A percentile compares a stretch with the other conserved stretches of the same genome.
These are phyloP conservation scores for Hemileccinum rubropunctum DNA, from an alignment of 768 basidiomycete species.

Conservation along the genomic window DNA sequence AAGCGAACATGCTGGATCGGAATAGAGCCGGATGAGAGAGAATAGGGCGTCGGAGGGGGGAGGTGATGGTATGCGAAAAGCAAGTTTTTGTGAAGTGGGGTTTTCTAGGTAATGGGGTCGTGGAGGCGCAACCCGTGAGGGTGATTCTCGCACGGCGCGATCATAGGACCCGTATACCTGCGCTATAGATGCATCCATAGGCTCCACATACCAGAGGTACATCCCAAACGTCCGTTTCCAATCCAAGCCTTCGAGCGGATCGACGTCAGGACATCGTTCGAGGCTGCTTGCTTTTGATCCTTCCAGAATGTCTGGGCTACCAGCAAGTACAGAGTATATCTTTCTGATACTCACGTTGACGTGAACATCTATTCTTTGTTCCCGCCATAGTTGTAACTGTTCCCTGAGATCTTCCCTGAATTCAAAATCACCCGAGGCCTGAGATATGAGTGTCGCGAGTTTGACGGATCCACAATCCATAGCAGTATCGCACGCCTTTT, in stretches of 20 bases:
- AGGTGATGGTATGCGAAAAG: slow-evolving; percentile 44
- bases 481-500: slow-evolving; percentile 73
- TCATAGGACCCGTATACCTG: slow-evolving; percentile 68
- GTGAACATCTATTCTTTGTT: slow-evolving; percentile 69
- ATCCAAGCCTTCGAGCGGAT: slow-evolving; percentile 72
- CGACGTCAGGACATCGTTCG: slow-evolving; percentile 53
- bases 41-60: slow-evolving; percentile 71
- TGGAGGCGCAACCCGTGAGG: slow-evolving; percentile 48
- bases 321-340: slow-evolving; percentile 82
- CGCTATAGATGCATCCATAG: slow-evolving; percentile 66
- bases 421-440: slow-evolving; percentile 74
- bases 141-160: slow-evolving; percentile 35
- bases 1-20: slow-evolving; percentile 67
- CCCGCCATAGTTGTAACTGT: slow-evolving; percentile 83
- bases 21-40: slow-evolving; percentile 74
- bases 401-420: slow-evolving; percentile 70
- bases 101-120: slow-evolving; percentile 56
- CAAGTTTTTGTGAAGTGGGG: slow-evolving; percentile 19
- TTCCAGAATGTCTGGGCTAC: slow-evolving; percentile 60
- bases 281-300: slow-evolving; percentile 51
- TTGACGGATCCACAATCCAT: slow-evolving; percentile 75
- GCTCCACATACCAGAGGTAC: slow-evolving; percentile 83
- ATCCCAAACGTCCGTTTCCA: slow-evolving; percentile 95
- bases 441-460: slow-evolving; percentile 85
- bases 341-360: slow-evolving; percentile 67